Evolutionary conservation across 1,284 basidiomycete species (phyloP).

Genomic region (Sporisorium exsertum): DNA sequence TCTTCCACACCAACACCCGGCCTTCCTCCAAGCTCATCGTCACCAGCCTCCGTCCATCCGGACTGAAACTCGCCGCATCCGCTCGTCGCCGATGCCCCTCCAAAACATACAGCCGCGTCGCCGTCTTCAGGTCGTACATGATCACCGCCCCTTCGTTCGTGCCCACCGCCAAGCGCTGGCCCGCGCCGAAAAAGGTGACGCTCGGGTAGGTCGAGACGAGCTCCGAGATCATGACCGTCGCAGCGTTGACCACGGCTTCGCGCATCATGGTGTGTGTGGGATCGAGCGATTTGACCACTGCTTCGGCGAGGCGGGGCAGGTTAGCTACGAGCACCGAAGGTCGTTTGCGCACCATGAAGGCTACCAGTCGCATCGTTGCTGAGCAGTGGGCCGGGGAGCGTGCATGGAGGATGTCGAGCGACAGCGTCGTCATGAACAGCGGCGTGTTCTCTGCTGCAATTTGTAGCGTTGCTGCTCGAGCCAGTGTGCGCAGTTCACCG

Average conservation of each 20-base stretch:
- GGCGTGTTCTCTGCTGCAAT: constrained; percentile 86
- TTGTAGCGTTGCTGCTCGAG: constrained; percentile 83
- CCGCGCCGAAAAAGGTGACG: constrained; percentile 86
- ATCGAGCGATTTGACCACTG: constrained; percentile 95
- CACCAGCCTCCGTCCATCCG: constrained; percentile 88
- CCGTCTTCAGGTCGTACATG: constrained; percentile 97
- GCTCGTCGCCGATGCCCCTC: constrained; percentile 77
- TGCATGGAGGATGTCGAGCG: constrained; percentile 88
- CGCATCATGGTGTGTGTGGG: constrained; percentile 85
- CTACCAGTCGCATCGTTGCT: constrained; percentile 90
- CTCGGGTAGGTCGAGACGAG: constrained; percentile 84
- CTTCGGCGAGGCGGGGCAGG: constrained; percentile 88
- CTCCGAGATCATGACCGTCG: constrained; percentile 87
- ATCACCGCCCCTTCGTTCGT: constrained; percentile 85
- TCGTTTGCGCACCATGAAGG: constrained; percentile 87
- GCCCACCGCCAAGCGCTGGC: constrained; percentile 90
- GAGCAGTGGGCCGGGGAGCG: constrained; percentile 82
- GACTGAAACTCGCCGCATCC: constrained; percentile 76
- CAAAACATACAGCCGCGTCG: constrained; percentile 91
- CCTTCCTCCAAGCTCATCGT: constrained; percentile 88
- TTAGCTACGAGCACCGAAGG: constrained; percentile 80
- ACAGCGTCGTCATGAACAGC: constrained; percentile 93
- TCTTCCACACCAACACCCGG: constrained; percentile 69
- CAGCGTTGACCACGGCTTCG: constrained; percentile 87
- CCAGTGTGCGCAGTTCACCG: constrained; percentile 68